phyloP scores from a whole-genome alignment of 768 basidiomycete genomes.

The Boletellus ananiceps region DNA sequence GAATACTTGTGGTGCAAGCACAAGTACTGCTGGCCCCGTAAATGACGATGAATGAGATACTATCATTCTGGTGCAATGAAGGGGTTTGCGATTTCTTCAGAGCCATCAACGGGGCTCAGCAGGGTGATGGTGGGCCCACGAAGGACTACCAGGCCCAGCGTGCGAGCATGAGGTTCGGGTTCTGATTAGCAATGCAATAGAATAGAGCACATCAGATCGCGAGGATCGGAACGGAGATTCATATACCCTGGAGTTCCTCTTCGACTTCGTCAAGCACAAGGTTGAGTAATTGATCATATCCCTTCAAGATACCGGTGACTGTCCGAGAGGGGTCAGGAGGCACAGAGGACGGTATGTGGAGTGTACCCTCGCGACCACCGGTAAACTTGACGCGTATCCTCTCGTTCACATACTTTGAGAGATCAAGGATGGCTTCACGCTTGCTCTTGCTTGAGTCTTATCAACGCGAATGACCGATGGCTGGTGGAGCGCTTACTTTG shows the following conservation, averaged over 20 bases:
- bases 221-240: constrained; percentile 8
- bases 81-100: constrained; percentile 90
- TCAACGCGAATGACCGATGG: constrained; percentile 23
- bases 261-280: constrained; percentile 95
- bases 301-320: constrained; percentile 93
- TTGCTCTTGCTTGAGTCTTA: constrained; percentile 41
- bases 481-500: constrained; percentile 22
- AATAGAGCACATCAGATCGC: constrained; percentile 6
- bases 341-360: not conserved
- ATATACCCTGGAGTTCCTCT: constrained; percentile 70
- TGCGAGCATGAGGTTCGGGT: constrained; percentile 57
- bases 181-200: constrained; percentile 36
- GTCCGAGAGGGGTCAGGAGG: constrained; percentile 3
- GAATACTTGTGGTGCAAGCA: not conserved
- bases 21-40: not conserved
- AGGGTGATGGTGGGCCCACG: constrained; percentile 93
- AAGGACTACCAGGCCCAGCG: constrained; percentile 82
- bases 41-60: not conserved
- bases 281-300: constrained; percentile 94
- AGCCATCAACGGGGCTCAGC: constrained; percentile 92
- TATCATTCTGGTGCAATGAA: constrained; percentile 66
- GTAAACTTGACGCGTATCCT: constrained; percentile 94
- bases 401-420: constrained; percentile 91
- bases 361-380: constrained; percentile 89
- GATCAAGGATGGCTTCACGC: constrained; percentile 92